These are phyloP conservation scores for Tetratostichococcus sp. DNA, from an alignment of 139 green algal genomes.

Conservation along the genomic window DNA sequence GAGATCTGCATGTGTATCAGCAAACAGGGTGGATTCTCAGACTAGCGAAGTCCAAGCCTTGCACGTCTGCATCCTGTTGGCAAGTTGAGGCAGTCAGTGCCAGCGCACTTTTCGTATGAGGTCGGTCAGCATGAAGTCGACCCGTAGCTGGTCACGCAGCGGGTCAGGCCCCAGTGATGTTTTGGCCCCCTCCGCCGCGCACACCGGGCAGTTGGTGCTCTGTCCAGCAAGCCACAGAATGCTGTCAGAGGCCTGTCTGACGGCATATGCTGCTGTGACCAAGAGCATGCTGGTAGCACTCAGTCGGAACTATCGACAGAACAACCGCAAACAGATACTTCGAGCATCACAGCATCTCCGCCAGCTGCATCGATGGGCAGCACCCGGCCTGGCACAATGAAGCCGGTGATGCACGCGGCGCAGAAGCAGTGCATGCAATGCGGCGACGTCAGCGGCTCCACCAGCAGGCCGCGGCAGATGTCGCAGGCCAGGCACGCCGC, in stretches of 20 bases:
- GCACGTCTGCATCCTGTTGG: too few relatives aligned
- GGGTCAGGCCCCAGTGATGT: constrained; percentile 10
- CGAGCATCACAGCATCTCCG: too few relatives aligned
- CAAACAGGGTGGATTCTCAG: too few relatives aligned
- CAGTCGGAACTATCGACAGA: too few relatives aligned
- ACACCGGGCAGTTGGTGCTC: constrained; percentile 7
- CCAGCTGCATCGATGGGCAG: background rate
- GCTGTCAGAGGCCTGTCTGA: too few relatives aligned
- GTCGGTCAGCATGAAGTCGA: constrained; percentile 15
- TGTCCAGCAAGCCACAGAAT: background rate
- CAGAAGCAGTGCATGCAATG: constrained; percentile 38
- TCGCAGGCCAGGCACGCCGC: constrained; percentile 16
- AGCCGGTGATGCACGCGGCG: constrained; percentile 16
- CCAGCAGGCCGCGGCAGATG: constrained; percentile 22
- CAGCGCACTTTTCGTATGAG: constrained; percentile 12
- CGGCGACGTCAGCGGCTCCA: constrained; percentile 20
- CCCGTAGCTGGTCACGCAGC: constrained; percentile 10
- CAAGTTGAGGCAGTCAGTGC: too few relatives aligned
- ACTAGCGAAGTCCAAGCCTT: too few relatives aligned
- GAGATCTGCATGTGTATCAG: background rate
- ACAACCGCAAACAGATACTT: too few relatives aligned
- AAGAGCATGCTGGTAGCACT: too few relatives aligned
- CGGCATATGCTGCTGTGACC: too few relatives aligned
- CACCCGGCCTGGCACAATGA: constrained; percentile 1
- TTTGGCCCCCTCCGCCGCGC: background rate